Evolutionary conservation across 1,139 yeast species (phyloP).

Genomic region (Candida freyschussii): DNA sequence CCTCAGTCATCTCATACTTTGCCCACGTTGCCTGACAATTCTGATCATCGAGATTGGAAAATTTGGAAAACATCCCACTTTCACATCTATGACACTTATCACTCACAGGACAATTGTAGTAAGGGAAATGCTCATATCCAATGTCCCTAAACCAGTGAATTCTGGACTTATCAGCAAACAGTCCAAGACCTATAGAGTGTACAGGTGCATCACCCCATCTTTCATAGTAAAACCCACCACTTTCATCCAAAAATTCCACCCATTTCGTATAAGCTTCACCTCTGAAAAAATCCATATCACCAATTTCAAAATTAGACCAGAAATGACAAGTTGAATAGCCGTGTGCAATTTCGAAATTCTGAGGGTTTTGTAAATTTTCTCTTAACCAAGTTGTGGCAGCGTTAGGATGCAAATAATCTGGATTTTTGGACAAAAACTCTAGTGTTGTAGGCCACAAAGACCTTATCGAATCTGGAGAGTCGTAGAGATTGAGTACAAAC

Average conservation of each 20-base stretch:
- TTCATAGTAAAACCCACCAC: slow-evolving; percentile 82
- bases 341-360: slow-evolving; percentile 44
- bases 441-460: slow-evolving; percentile 69
- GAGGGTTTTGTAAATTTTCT: slow-evolving; percentile 60
- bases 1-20: slow-evolving; percentile 47
- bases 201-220: slow-evolving; percentile 95
- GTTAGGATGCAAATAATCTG: slow-evolving; percentile 58
- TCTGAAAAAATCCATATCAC: slow-evolving; percentile 74
- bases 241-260: slow-evolving; percentile 56
- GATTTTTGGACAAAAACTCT: slow-evolving; percentile 49
- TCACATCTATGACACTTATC: slow-evolving; percentile 37
- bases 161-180: slow-evolving; percentile 64
- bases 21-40: slow-evolving; percentile 77
- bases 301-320: slow-evolving; percentile 86
- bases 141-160: slow-evolving; percentile 89
- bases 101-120: slow-evolving; percentile 61
- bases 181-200: slow-evolving; percentile 66
- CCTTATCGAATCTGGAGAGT: slow-evolving; percentile 56
- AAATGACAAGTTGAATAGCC: slow-evolving; percentile 86
- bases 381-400: slow-evolving; percentile 71
- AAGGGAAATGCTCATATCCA: slow-evolving; percentile 74
- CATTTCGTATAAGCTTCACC: slow-evolving; percentile 59
- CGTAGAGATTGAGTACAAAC: slow-evolving; percentile 63
- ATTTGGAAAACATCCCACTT: slow-evolving; percentile 42
- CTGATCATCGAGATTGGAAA: slow-evolving; percentile 47